Base-by-base conservation (phyloP, 2,329 filamentous ascomycete genomes). In the Talaromyces sp. region DNA sequence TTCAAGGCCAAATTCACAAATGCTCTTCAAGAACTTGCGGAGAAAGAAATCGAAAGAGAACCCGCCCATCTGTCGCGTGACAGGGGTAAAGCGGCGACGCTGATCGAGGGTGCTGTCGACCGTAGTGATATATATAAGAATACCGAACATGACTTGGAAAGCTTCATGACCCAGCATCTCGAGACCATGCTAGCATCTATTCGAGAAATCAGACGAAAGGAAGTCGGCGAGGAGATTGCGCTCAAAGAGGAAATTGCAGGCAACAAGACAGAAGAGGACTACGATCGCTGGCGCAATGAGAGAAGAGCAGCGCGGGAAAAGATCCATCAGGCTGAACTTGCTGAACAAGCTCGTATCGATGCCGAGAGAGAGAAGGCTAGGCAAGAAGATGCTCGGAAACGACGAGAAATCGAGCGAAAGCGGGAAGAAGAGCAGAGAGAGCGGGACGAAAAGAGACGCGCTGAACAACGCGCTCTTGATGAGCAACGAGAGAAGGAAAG, bases 21-120 rank as follows among this genome's bases (percentile, higher is more conserved):
- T 67, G 77, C 83, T 61, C 75, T 89, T 70, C 79, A 85, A 69
- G 78, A 84, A 70, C 77, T 88, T 63, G 85, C 85, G 49, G 84
- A 86, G 66, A 78, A 79, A 47, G 87, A 89, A 71, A 88, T 88
- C 65, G 86, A 89, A 64, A 83, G 84, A 68, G 85, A 89, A 69
- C 83, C 86, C 0, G 85, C 84, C 38, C 79, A 88, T 56, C 79
- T 89, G 17, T 85, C 84, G 61, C 86, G 86, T 36, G 85, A 89
- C 69, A 82, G 86, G 58, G 81, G 85, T 29, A 85, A 88, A 72
- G 86, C 87, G 31, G 86, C 86, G 10, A 86, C 86, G 1, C 77
- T 89, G 51, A 84, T 89, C 34, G 86, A 89, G 75, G 87, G 87
- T 64, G 86, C 85, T 1, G 87, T 86, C 10, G 87, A 89, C 68